Percentiles rank a stretch among this genome's conserved stretches.
These are phyloP conservation scores for Kurtzmaniella quercitrusa DNA, from an alignment of 1,139 yeast species.

Conservation along the genomic window DNA sequence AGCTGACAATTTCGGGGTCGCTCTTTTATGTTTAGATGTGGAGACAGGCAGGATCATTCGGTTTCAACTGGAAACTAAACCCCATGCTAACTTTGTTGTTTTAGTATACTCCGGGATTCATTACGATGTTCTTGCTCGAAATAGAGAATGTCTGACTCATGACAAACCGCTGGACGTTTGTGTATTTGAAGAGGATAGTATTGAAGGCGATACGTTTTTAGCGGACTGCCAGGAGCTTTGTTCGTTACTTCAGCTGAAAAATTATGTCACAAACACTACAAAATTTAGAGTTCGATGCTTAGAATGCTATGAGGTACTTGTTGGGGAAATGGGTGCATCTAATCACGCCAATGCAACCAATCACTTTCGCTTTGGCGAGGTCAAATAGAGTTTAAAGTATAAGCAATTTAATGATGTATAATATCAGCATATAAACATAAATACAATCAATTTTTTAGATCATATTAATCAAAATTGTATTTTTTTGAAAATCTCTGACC, in stretches of 20 bases:
- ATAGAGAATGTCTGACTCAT: constrained; percentile 21
- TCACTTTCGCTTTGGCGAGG: constrained; percentile 66
- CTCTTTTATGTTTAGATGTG: constrained; percentile 64
- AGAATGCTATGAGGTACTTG: constrained; percentile 48
- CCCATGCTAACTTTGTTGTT: constrained; percentile 39
- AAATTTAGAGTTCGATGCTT: constrained; percentile 57
- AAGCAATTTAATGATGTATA: constrained; percentile 9
- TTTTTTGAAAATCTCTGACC: not conserved
- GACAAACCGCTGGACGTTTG: constrained; percentile 32
- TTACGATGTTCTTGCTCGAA: constrained; percentile 59
- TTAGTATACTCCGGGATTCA: constrained; percentile 72
- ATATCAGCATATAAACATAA: not conserved
- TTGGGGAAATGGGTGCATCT: constrained; percentile 66
- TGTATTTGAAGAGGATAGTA: constrained; percentile 28
- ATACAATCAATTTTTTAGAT: not conserved
- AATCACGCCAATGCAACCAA: constrained; percentile 64
- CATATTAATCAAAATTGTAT: not conserved
- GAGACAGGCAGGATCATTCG: constrained; percentile 59
- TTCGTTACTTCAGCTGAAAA: constrained; percentile 42
- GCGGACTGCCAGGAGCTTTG: constrained; percentile 41
- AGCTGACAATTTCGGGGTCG: constrained; percentile 48
- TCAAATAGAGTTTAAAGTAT: too few species aligned
- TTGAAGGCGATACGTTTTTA: constrained; percentile 25
- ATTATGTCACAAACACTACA: constrained; percentile 67
- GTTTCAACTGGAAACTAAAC: constrained; percentile 43